A percentile compares a stretch with the other conserved stretches of the same genome.
Evolutionary conservation across 2,329 filamentous ascomycete genomes (phyloP).

Genomic region (Ceratocystis variospora): DNA sequence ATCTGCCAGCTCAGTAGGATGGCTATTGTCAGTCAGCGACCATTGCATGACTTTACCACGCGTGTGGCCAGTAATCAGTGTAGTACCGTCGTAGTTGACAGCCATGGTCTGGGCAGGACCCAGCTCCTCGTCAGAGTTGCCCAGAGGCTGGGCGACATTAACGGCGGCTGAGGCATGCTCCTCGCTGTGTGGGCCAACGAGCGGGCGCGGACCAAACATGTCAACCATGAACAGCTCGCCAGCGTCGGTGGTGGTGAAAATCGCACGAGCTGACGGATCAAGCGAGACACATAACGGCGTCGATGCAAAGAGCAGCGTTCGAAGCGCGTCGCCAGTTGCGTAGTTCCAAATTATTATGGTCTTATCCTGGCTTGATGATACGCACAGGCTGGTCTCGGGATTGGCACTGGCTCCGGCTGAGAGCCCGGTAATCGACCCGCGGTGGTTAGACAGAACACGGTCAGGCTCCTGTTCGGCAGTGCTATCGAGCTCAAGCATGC

Average conservation of each 20-base stretch:
- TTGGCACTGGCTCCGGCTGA: conserved; percentile 51
- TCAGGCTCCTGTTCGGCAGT: conserved; percentile 52
- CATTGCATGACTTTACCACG: conserved; percentile 68
- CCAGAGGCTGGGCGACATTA: conserved; percentile 40
- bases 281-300: conserved; percentile 58
- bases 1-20: conserved; percentile 52
- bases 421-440: conserved; percentile 55
- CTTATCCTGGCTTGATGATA: conserved; percentile 74
- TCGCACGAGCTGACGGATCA: conserved; percentile 70
- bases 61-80: conserved; percentile 65
- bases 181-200: conserved; percentile 39
- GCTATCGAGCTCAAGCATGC: conserved; percentile 49
- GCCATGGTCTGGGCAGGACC: conserved; percentile 55
- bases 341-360: conserved; percentile 92
- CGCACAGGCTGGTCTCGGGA: conserved; percentile 60
- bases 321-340: conserved; percentile 57
- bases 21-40: conserved; percentile 60
- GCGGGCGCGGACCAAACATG: conserved; percentile 44
- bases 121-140: conserved; percentile 46
- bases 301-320: conserved; percentile 69
- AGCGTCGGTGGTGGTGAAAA: conserved; percentile 69
- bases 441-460: conserved; percentile 63
- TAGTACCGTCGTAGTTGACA: conserved; percentile 70
- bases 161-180: conserved; percentile 45
- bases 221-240: conserved; percentile 69